Evolutionary conservation across 2,329 filamentous ascomycete genomes (phyloP), one percentile per base, ranked within the genome.

Genomic region (Davidsoniella virescens): DNA sequence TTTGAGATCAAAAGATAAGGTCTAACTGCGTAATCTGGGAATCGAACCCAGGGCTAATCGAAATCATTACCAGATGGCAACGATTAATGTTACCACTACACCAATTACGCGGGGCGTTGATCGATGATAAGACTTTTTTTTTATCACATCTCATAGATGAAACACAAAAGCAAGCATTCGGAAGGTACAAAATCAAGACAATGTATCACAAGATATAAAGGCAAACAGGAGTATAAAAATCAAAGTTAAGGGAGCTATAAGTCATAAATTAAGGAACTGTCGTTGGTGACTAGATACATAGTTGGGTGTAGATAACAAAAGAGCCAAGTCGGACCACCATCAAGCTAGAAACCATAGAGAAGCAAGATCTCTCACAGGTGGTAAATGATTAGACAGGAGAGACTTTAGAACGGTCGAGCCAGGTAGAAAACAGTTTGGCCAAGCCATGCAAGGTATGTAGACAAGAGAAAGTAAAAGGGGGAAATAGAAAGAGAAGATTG

Each of bases 251-350:
- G 4, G 16, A 3, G 18, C 23, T 23, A 16, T 38, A 18, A 25
- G 33, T 14, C n/a, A 18, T 16, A 14, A 47, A 38, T 36, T 47
- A 25, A 45, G 37, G 38, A 47, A 47, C 18, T 23, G 36, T 17
- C 44, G 38, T 47, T 29, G 38, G 25, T 23, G 38, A 47, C 44
- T 47, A 47, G 44, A 47, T 47, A 47, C 44, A 47, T 47, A 47
- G 18, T 39, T 38, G 33, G 17, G 29, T 12, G 29, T 5, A n/a
- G n/a, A n/a, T n/a, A 33, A 33, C 10, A 6, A 38, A 33, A 47
- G 10, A 41, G n/a, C 39, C 39, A 41, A 41, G 39, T 41, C 10
- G n/a, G n/a, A 17, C 10, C 29, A 33, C 29, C 29, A 33, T 12
- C 29, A 33, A 33, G 29, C 9, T 33, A 33, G 29, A 33, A 33